Conservation (phyloP, 768 basidiomycete genomes). For the Lentinula sp. region DNA sequence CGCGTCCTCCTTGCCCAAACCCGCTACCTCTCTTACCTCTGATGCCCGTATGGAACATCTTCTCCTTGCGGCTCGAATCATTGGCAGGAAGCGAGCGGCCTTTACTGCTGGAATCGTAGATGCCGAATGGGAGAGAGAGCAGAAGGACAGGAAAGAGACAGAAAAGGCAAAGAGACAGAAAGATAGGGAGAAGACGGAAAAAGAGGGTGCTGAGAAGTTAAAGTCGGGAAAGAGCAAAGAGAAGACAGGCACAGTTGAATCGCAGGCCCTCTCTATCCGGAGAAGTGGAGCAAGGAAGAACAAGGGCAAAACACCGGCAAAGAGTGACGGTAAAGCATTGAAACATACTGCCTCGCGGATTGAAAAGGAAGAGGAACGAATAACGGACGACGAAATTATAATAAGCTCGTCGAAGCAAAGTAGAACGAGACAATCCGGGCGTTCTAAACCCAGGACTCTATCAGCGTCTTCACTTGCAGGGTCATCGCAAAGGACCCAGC, state of each 20-base stretch:
- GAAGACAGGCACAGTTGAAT: not conserved
- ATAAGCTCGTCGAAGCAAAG: not conserved
- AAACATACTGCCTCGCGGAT: not conserved
- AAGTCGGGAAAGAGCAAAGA: not conserved
- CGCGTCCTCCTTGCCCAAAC: conserved; percentile 3
- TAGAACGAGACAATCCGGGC: not conserved
- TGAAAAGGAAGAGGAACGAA: not conserved
- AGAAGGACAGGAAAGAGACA: conserved; percentile 18
- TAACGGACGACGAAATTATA: not conserved
- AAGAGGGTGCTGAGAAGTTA: not conserved
- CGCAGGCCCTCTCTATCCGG: not conserved
- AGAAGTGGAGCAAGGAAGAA: not conserved
- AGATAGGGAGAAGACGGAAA: not conserved
- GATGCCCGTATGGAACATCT: conserved; percentile 72
- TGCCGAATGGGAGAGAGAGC: conserved; percentile 32
- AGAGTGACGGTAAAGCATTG: not conserved
- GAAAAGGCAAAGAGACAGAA: conserved; percentile 14
- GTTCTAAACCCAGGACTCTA: not conserved
- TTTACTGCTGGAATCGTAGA: conserved; percentile 46
- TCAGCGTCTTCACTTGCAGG: conserved; percentile 14
- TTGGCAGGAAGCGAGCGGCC: conserved; percentile 57
- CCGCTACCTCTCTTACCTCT: conserved; percentile 30
- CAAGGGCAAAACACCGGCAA: not conserved
- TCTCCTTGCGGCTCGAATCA: conserved; percentile 62
- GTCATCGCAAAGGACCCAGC: conserved; percentile 12